Conservation (phyloP, 2,329 filamentous ascomycete species). For the Trichophyton benhamiae region DNA sequence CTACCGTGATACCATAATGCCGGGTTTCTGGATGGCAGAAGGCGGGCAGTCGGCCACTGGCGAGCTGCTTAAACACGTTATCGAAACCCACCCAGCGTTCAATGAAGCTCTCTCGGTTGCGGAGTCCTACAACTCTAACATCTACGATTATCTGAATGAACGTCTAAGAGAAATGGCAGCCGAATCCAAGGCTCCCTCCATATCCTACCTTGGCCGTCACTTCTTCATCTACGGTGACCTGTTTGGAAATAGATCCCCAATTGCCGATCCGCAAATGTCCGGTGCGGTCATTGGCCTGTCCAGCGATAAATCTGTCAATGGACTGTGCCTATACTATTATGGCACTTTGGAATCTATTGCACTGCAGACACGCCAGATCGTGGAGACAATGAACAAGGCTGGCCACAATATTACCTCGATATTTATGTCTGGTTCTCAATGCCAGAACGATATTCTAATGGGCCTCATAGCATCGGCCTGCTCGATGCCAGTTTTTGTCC, state of each 20-base stretch:
- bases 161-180: constrained; percentile 67
- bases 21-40: constrained; percentile 92
- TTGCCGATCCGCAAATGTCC: constrained; percentile 87
- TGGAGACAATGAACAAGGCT: constrained; percentile 81
- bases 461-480: constrained; percentile 80
- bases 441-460: constrained; percentile 90
- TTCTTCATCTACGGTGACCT: constrained; percentile 98
- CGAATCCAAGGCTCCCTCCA: constrained; percentile 56
- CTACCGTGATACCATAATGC: constrained; percentile 85
- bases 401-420: constrained; percentile 83
- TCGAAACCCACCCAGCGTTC: constrained; percentile 89
- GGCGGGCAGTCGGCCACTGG: constrained; percentile 94
- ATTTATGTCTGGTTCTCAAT: constrained; percentile 98
- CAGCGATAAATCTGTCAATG: constrained; percentile 74
- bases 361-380: constrained; percentile 88
- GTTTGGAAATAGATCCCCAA: constrained; percentile 89
- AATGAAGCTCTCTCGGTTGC: constrained; percentile 66
- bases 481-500: constrained; percentile 84
- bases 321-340: constrained; percentile 85
- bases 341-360: constrained; percentile 97
- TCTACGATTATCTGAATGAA: constrained; percentile 89
- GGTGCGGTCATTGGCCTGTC: constrained; percentile 78
- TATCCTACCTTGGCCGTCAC: constrained; percentile 79
- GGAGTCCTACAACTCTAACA: constrained; percentile 70
- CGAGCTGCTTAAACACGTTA: constrained; percentile 82